These are phyloP conservation scores for Umbelopsis sp. DNA, from an alignment of 371 early-diverging fungal species.

Conservation along the genomic window DNA sequence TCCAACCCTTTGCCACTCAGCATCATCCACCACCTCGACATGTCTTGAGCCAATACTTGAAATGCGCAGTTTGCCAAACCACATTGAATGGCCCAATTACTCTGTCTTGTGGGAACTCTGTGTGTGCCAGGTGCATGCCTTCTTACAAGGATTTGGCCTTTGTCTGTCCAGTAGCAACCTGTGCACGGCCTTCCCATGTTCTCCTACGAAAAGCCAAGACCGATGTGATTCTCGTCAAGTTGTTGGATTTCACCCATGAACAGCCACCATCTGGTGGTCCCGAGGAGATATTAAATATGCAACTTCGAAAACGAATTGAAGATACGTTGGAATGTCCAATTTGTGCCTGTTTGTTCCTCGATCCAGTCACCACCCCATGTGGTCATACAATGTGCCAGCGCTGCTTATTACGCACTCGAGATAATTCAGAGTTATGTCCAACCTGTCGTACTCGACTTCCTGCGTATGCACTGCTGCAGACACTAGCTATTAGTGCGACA, in stretches of 20 bases:
- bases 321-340: constrained; percentile 66
- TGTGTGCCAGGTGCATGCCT: constrained; percentile 42
- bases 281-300: constrained; percentile 25
- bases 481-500: constrained; percentile 20
- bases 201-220: neutral
- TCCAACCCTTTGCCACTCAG: neutral
- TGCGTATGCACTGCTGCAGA: constrained; percentile 1
- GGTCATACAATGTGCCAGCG: constrained; percentile 73
- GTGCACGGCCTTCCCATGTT: constrained; percentile 10
- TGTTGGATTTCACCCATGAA: constrained; percentile 21
- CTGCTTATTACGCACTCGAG: constrained; percentile 53
- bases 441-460: constrained; percentile 14
- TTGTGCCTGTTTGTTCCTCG: constrained; percentile 58
- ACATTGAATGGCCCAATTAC: constrained; percentile 38
- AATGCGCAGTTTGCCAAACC: constrained; percentile 21
- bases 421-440: constrained; percentile 24
- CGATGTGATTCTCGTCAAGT: constrained; percentile 17
- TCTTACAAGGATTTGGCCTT: constrained; percentile 22
- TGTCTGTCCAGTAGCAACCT: constrained; percentile 11
- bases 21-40: constrained; percentile 18
- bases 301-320: constrained; percentile 17
- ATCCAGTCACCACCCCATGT: constrained; percentile 68
- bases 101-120: constrained; percentile 52
- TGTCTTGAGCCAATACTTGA: constrained; percentile 9
- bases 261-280: constrained; percentile 20